phyloP scores from a whole-genome alignment of 1,284 basidiomycete species.

The Naganishia sp. region DNA sequence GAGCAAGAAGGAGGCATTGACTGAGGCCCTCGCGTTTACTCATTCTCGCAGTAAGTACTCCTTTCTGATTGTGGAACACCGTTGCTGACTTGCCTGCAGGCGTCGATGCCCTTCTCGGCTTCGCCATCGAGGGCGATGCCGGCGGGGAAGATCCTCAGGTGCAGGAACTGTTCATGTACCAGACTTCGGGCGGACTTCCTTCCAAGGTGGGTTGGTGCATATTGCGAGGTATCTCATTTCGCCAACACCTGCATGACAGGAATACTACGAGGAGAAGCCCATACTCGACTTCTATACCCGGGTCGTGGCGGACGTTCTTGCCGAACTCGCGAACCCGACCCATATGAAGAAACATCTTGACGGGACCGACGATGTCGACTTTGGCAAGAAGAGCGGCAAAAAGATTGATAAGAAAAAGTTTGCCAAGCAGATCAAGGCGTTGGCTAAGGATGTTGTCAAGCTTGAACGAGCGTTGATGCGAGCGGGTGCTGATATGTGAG shows the following conservation, averaged over 20 bases:
- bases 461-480: constrained; percentile 81
- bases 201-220: constrained; percentile 63
- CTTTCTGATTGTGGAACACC: no score
- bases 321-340: constrained; percentile 56
- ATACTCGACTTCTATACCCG: constrained; percentile 70
- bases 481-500: constrained; percentile 76
- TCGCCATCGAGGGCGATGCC: constrained; percentile 78
- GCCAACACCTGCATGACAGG: constrained; percentile 55
- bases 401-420: constrained; percentile 38
- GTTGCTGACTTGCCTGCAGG: constrained; percentile 55
- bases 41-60: constrained; percentile 72
- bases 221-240: no score
- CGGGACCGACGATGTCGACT: not conserved
- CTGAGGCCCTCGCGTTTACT: constrained; percentile 78
- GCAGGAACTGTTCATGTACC: constrained; percentile 83
- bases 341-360: constrained; percentile 10
- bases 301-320: constrained; percentile 69
- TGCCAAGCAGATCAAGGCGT: constrained; percentile 38
- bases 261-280: constrained; percentile 83
- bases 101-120: constrained; percentile 73
- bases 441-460: constrained; percentile 72
- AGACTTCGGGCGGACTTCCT: constrained; percentile 80
- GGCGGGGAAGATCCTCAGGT: constrained; percentile 82
- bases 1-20: constrained; percentile 54
- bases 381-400: constrained; percentile 13